These are phyloP conservation scores for Caryopteris hybrid DNA, from an alignment of 305 asterid genomes.

Conservation along the genomic window DNA sequence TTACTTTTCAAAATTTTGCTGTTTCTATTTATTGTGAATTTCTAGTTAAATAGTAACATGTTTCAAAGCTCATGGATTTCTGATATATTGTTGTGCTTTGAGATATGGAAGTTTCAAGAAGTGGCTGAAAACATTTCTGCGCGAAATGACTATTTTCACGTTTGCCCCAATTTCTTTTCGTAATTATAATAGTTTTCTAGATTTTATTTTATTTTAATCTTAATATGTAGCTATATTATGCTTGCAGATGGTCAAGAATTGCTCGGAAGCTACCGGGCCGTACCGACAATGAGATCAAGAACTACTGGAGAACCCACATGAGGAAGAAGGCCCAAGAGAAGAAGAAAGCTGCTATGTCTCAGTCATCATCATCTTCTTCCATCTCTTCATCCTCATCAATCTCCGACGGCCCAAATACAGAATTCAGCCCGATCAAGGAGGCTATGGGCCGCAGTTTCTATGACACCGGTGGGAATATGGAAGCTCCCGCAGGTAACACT, in stretches of 20 bases:
- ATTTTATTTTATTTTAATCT: not conserved
- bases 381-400: conserved; percentile 27
- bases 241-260: conserved; percentile 85
- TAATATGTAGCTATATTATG: not conserved
- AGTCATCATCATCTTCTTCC: conserved; percentile 29
- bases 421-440: not conserved
- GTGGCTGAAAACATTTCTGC: no score
- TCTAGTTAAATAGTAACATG: no score
- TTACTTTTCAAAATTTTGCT: no score
- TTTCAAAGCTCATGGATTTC: no score
- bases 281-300: conserved; percentile 91
- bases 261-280: conserved; percentile 86
- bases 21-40: no score
- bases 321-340: conserved; percentile 80
- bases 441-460: conserved; percentile 47
- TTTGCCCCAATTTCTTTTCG: not conserved
- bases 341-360: conserved; percentile 30
- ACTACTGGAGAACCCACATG: conserved; percentile 89
- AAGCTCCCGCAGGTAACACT: conserved; percentile 5
- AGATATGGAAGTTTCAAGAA: no score
- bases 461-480: conserved; percentile 47
- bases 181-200: not conserved
- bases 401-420: conserved; percentile 12
- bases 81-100: no score
- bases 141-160: no score